phyloP scores from a whole-genome alignment of 2,329 filamentous ascomycete genomes.

The Lizonia empirigonia region DNA sequence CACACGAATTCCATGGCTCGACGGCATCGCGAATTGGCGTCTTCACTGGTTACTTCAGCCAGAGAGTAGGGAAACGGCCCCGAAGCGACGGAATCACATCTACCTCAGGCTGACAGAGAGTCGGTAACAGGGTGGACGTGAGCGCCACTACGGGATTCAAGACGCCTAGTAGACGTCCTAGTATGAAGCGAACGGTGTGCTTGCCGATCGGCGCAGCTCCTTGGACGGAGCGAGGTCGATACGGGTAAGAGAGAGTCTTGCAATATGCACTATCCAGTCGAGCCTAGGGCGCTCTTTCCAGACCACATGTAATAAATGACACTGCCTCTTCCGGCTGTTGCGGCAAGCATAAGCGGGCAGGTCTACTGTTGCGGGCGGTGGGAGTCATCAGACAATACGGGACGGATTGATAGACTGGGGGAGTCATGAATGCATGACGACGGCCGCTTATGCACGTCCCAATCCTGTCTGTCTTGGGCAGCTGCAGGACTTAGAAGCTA shows the following conservation, averaged over 20 bases:
- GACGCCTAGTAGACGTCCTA: conserved; percentile 21
- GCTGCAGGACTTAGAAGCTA: conserved; percentile 23
- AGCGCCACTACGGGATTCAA: conserved; percentile 5
- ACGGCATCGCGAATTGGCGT: conserved; percentile 16
- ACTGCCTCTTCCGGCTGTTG: conserved; percentile 44
- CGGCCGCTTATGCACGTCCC: conserved; percentile 45
- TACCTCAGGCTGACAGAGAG: conserved; percentile 14
- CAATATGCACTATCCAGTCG: conserved; percentile 5
- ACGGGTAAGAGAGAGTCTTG: conserved; percentile 17
- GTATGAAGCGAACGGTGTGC: conserved; percentile 28
- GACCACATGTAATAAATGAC: conserved; percentile 34
- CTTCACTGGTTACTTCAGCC: conserved; percentile 27
- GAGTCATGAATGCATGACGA: conserved; percentile 42
- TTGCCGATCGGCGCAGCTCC: conserved; percentile 33
- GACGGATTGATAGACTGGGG: conserved; percentile 13
- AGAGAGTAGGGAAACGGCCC: conserved; percentile 25
- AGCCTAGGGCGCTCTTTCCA: conserved; percentile 22
- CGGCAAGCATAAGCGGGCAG: conserved; percentile 41
- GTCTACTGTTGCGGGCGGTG: conserved; percentile 5
- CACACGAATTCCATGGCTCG: conserved; percentile 20
- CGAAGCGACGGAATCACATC: conserved; percentile 32
- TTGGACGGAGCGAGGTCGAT: conserved; percentile 27
- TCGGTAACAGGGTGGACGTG: conserved; percentile 8
- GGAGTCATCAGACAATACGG: conserved; percentile 19
- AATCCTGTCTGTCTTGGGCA: conserved; percentile 26